Evolutionary conservation across 108 stramenopile species (phyloP).

Genomic region (Cyclotella sp.): DNA sequence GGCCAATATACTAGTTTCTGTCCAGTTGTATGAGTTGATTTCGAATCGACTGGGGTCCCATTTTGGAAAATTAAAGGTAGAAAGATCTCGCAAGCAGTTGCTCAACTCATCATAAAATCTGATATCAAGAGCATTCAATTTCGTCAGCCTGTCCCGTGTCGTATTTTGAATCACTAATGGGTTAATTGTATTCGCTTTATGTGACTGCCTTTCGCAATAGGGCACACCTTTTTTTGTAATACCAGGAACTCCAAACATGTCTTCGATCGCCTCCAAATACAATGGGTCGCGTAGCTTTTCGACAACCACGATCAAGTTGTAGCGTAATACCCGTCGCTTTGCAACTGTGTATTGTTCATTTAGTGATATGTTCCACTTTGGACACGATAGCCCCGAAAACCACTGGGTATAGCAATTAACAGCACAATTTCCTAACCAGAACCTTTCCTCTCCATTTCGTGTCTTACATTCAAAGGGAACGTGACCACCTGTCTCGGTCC

Average conservation of each 20-base stretch:
- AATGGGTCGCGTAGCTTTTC: constrained; percentile 47
- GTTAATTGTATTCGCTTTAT: constrained; percentile 31
- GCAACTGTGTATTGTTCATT: constrained; percentile 39
- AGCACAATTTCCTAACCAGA: constrained; percentile 43
- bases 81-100: constrained; percentile 11
- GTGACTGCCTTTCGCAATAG: constrained; percentile 36
- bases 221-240: constrained; percentile 16
- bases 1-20: background rate
- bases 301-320: constrained; percentile 50
- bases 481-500: constrained; percentile 46
- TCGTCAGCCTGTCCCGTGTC: constrained; percentile 23
- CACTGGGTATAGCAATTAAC: constrained; percentile 56
- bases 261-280: constrained; percentile 44
- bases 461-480: constrained; percentile 8
- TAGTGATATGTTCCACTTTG: constrained; percentile 27
- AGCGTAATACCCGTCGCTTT: constrained; percentile 37
- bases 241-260: constrained; percentile 49
- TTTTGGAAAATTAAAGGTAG: constrained; percentile 7
- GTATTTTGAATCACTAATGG: constrained; percentile 40
- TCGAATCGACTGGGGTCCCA: constrained; percentile 24
- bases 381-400: constrained; percentile 48
- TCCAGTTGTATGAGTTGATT: constrained; percentile 14
- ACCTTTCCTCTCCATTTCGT: background rate
- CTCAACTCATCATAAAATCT: constrained; percentile 38
- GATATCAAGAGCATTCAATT: constrained; percentile 41